phyloP scores from a whole-genome alignment of 2,329 filamentous ascomycete species.

The Davidsoniella eucalypti region DNA sequence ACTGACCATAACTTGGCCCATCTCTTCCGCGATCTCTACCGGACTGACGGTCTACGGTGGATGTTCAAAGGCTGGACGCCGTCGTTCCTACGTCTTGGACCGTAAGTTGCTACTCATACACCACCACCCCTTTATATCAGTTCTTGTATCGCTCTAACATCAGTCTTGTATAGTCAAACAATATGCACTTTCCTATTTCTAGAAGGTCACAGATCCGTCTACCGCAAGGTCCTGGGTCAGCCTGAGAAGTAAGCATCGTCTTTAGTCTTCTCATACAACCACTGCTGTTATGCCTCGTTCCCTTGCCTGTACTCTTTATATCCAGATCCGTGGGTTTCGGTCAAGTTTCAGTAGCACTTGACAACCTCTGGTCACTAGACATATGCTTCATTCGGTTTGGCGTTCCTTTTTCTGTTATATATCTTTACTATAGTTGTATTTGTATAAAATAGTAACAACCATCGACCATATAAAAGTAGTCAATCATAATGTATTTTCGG shows the following conservation, averaged over 20 bases:
- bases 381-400: background rate
- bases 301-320: constrained; percentile 7
- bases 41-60: constrained; percentile 58
- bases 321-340: background rate
- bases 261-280: constrained; percentile 14
- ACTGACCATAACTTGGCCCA: constrained; percentile 34
- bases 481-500: too few species aligned
- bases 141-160: constrained; percentile 11
- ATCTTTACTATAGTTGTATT: too few species aligned
- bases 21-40: constrained; percentile 50
- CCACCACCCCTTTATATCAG: background rate
- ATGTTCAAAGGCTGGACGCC: constrained; percentile 86
- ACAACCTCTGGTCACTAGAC: background rate
- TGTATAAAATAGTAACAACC: too few species aligned
- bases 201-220: constrained; percentile 71
- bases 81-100: constrained; percentile 48
- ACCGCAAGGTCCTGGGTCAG: constrained; percentile 36
- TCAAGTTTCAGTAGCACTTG: background rate
- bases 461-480: too few species aligned
- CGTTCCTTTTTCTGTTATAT: background rate
- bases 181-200: constrained; percentile 76
- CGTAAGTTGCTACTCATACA: constrained; percentile 27
- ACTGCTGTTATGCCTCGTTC: constrained; percentile 16
- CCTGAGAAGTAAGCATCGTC: constrained; percentile 17
- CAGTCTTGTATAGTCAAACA: constrained; percentile 43